A percentile compares a stretch with the other conserved stretches of the same genome.
phyloP scores from a whole-genome alignment of 2,329 filamentous ascomycete species.

The Ophiostoma quercus region DNA sequence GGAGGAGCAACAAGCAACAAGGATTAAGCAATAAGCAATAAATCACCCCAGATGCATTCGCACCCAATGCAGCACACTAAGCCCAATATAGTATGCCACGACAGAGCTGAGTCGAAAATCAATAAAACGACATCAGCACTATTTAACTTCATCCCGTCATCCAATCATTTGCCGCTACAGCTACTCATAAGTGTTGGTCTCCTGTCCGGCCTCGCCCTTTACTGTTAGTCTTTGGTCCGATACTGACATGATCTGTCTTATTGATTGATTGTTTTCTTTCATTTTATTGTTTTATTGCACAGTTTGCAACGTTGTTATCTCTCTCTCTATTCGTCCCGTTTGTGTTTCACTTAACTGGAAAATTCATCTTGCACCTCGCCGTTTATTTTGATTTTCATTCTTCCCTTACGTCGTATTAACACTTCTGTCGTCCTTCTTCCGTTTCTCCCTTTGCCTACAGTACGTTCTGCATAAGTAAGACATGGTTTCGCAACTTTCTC shows the following conservation, averaged over 20 bases:
- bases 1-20: background rate
- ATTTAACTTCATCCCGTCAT: background rate
- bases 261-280: background rate
- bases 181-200: background rate
- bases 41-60: background rate
- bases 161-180: slow-evolving; percentile 13
- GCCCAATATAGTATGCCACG: background rate
- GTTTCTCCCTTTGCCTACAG: background rate
- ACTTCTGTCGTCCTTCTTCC: background rate
- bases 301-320: background rate
- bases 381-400: background rate
- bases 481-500: background rate
- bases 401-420: background rate
- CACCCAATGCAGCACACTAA: slow-evolving; percentile 12
- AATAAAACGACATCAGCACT: slow-evolving; percentile 13
- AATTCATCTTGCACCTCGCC: background rate
- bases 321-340: background rate
- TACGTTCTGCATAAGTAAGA: background rate
- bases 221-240: background rate
- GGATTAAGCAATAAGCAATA: background rate
- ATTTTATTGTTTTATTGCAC: background rate
- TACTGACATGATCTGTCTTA: background rate
- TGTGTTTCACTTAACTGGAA: background rate
- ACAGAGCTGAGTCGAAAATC: slow-evolving; percentile 21
- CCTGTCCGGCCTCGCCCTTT: background rate